These are phyloP conservation scores for Pisolithus marmoratus DNA, from an alignment of 768 basidiomycete genomes.

Conservation along the genomic window DNA sequence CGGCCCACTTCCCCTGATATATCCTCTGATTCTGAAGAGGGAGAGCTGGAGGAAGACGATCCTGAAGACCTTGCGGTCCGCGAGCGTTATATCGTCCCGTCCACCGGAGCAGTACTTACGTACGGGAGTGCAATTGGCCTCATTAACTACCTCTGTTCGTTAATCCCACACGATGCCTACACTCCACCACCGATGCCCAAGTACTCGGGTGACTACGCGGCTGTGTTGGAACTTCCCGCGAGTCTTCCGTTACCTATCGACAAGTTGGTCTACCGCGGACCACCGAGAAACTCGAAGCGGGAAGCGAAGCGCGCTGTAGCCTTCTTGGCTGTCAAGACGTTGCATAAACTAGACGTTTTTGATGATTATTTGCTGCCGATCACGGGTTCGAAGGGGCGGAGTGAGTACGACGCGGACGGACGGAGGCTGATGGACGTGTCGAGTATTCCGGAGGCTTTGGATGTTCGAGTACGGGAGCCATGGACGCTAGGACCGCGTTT, in stretches of 20 bases:
- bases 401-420: conserved; percentile 51
- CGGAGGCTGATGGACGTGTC: conserved; percentile 36
- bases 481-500: conserved; percentile 53
- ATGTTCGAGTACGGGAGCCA: conserved; percentile 58
- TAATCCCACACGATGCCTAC: conserved; percentile 68
- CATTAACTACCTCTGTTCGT: conserved; percentile 69
- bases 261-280: conserved; percentile 54
- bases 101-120: conserved; percentile 73
- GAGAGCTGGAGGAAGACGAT: conserved; percentile 41
- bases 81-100: conserved; percentile 68
- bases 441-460: conserved; percentile 48
- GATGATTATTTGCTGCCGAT: conserved; percentile 78
- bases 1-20: conserved; percentile 22
- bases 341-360: conserved; percentile 69
- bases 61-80: conserved; percentile 55
- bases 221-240: conserved; percentile 59
- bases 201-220: conserved; percentile 55
- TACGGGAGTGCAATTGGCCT: conserved; percentile 70
- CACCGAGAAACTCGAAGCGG: conserved; percentile 58
- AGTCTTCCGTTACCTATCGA: conserved; percentile 54
- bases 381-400: conserved; percentile 43
- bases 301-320: conserved; percentile 82
- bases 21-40: conserved; percentile 23
- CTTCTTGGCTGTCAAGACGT: conserved; percentile 66
- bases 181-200: conserved; percentile 55